Base-by-base conservation (phyloP, 2,329 filamentous ascomycete species). In the Colletotrichum sp. region DNA sequence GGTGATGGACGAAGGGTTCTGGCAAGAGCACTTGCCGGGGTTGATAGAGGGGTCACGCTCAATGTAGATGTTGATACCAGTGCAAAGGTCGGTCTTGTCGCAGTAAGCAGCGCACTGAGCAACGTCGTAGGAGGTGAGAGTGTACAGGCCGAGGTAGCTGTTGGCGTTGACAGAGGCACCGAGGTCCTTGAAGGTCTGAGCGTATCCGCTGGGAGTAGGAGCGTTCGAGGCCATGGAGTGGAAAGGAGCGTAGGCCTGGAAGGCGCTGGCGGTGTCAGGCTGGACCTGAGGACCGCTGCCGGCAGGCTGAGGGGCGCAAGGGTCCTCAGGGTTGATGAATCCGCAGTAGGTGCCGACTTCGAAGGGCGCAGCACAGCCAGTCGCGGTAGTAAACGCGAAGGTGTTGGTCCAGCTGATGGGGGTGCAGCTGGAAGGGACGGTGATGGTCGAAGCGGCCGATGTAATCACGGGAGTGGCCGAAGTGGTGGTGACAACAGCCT, bases 41-140 rank as follows among this genome's bases (percentile, higher is more conserved):
- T 75, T 75, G 57, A 73, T 73, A n/a, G 73, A 73, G 21, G 73
- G 73, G 57, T 75, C 73, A n/a, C 73, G 73, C 73, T 75, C 73
- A 18, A 75, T 34, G 43, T 75, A 75, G 55, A 75, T 73, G 63
- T 75, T 75, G 64, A 75, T 75, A 10, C 64, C 74, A 6, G 74
- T 76, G 74, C 74, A 76, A 13, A 76, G 59, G 13, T 28, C 15
- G 16, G 70, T 69, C 55, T 16, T 65, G 59, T 76, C 74, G 48
- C 74, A 76, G 16, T 28, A 30, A 43, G 36, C 34, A 4, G 74
- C 74, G 48, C 74, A 76, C 16, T 48, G 6, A 3, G 74, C 64
- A 12, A 76, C 74, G 7, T 76, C 65, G 64, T 76, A 76, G 30
- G 57, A 69, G 21, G 36, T 60, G 26, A 76, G 70, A 10, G 74